A percentile compares a stretch with the other conserved stretches of the same genome.
Evolutionary conservation across 2,329 filamentous ascomycete species (phyloP).

Genomic region (Chrysosphaeria jannelii): DNA sequence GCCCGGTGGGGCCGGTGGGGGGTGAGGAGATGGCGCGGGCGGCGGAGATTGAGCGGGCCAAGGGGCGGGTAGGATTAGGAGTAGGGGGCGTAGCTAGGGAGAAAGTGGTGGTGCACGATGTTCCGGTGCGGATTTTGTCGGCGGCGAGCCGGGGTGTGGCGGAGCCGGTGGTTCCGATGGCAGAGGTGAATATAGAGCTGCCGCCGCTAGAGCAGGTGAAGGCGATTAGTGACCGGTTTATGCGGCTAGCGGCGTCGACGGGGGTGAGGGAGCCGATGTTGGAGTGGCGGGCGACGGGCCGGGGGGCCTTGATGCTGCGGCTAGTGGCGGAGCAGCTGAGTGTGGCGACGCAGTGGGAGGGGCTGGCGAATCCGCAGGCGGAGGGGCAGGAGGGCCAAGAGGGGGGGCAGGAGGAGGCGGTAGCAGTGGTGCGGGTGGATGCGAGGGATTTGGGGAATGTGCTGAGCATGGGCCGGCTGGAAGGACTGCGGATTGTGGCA

Average conservation of each 20-base stretch:
- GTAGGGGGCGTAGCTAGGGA: no score
- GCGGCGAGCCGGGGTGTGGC: conserved; percentile 74
- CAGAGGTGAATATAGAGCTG: conserved; percentile 79
- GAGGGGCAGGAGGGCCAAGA: conserved; percentile 47
- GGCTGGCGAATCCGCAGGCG: conserved; percentile 61
- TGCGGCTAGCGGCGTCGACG: conserved; percentile 39
- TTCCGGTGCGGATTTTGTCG: conserved; percentile 67
- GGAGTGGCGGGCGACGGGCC: conserved; percentile 80
- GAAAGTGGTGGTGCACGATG: conserved; percentile 79
- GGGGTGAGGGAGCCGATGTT: conserved; percentile 25
- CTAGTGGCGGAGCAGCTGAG: conserved; percentile 60
- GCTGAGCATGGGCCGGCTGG: conserved; percentile 69
- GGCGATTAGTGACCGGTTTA: conserved; percentile 83
- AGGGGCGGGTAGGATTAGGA: no score
- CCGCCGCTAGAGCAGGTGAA: conserved; percentile 73
- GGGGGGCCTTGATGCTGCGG: conserved; percentile 52
- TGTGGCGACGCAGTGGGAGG: conserved; percentile 64
- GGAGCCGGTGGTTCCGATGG: conserved; percentile 69
- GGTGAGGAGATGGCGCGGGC: conserved; percentile 12
- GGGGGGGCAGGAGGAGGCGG: conserved; percentile 50
- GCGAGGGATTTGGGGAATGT: conserved; percentile 84
- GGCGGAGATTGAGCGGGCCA: conserved; percentile 18
- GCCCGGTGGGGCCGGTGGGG: conserved; percentile 8
- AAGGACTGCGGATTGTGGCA: conserved; percentile 69
- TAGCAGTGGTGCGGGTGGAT: conserved; percentile 60